Conservation (phyloP, 2,329 filamentous ascomycete species). For the Colletotrichum kahawae region DNA sequence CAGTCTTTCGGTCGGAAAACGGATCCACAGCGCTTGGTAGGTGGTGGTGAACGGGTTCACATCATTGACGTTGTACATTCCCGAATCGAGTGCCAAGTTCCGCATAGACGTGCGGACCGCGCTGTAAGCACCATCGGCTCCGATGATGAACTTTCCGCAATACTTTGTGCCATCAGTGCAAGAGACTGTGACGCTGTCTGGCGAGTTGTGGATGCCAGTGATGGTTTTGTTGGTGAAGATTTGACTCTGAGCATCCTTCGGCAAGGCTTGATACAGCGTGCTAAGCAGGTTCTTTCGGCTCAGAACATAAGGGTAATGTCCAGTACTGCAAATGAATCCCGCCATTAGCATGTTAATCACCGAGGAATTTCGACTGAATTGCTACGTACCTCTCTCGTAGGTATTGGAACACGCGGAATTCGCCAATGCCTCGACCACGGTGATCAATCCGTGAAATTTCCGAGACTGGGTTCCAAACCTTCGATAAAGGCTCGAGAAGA, state of each 20-base stretch:
- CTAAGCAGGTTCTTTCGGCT: constrained; percentile 38
- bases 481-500: constrained; percentile 17
- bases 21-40: constrained; percentile 28
- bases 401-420: neutral
- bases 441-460: neutral
- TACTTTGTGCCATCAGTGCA: constrained; percentile 38
- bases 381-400: neutral
- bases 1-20: constrained; percentile 4
- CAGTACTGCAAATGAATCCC: constrained; percentile 20
- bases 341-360: fast-evolving
- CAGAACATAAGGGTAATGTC: constrained; percentile 29
- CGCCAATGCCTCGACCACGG: neutral
- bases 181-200: constrained; percentile 30
- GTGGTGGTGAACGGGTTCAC: constrained; percentile 18
- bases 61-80: neutral
- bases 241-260: constrained; percentile 26
- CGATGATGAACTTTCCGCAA: constrained; percentile 42
- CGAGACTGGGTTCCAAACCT: neutral
- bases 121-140: constrained; percentile 48
- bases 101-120: constrained; percentile 36
- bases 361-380: fast-evolving
- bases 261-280: constrained; percentile 32
- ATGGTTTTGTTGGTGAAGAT: constrained; percentile 31
- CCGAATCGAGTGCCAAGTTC: neutral
- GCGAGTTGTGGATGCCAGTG: constrained; percentile 20